Evolutionary conservation across 345 rosid species (phyloP).

Genomic region (Brassica cretica): DNA sequence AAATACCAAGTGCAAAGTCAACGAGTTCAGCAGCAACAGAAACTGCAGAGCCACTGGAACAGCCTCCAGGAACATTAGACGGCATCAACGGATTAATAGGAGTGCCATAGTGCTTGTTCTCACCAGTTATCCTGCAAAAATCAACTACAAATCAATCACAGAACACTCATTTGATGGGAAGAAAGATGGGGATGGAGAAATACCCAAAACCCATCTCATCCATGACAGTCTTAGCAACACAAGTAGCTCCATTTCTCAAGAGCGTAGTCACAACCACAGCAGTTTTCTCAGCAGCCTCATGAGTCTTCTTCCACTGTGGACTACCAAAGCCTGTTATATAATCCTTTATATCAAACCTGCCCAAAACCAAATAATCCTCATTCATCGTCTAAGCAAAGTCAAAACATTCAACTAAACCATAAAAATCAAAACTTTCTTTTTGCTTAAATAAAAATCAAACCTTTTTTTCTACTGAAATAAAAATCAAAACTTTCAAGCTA

Average conservation of each 20-base stretch:
- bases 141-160: not conserved
- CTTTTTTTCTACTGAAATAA: not conserved
- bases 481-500: not conserved
- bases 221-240: conserved; percentile 86
- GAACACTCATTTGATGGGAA: not conserved
- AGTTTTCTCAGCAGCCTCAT: conserved; percentile 65
- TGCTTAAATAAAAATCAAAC: not conserved
- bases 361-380: not conserved
- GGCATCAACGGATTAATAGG: conserved; percentile 74
- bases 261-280: conserved; percentile 69
- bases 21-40: conserved; percentile 83
- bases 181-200: not conserved
- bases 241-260: conserved; percentile 83
- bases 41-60: conserved; percentile 96
- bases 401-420: not conserved
- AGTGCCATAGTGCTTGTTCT: conserved; percentile 82
- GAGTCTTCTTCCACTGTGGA: conserved; percentile 81
- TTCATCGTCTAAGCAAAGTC: conserved; percentile 3
- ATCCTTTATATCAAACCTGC: conserved; percentile 82
- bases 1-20: conserved; percentile 86
- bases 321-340: conserved; percentile 80
- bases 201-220: conserved; percentile 87
- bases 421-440: not conserved
- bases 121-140: conserved; percentile 62
- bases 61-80: conserved; percentile 79